phyloP scores from a whole-genome alignment of 176 grass and related monocot genomes.

The Raddia guianensis region DNA sequence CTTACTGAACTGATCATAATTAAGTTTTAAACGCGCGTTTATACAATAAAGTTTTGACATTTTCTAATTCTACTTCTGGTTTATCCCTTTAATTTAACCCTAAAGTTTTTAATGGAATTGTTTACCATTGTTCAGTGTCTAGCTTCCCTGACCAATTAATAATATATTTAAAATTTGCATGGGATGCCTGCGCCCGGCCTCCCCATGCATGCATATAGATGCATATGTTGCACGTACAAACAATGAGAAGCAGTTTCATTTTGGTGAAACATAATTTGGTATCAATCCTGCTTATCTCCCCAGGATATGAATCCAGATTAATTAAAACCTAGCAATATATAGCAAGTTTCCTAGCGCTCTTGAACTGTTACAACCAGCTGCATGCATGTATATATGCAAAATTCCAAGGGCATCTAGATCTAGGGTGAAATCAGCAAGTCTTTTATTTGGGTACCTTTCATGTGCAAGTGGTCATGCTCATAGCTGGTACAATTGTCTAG shows the following conservation, averaged over 20 bases:
- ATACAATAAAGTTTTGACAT: neutral
- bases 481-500: conserved; percentile 44
- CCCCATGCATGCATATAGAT: neutral
- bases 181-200: neutral
- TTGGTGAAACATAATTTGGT: too few species aligned
- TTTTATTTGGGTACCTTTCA: conserved; percentile 16
- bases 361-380: conserved; percentile 1
- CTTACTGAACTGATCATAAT: neutral
- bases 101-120: too few species aligned
- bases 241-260: too few species aligned
- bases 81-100: neutral
- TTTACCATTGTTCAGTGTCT: too few species aligned
- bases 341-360: neutral
- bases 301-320: neutral
- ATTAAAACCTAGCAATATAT: neutral
- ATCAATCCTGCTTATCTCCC: neutral
- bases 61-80: neutral
- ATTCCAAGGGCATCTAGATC: conserved; percentile 27
- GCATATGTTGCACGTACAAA: neutral
- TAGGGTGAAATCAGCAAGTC: conserved; percentile 12
- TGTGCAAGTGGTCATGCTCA: neutral
- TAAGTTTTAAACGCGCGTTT: neutral
- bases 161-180: neutral
- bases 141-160: too few species aligned
- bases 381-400: conserved; percentile 1